Base-by-base conservation (phyloP, 371 early-diverging fungal species). In the Actinomortierella wolfii region DNA sequence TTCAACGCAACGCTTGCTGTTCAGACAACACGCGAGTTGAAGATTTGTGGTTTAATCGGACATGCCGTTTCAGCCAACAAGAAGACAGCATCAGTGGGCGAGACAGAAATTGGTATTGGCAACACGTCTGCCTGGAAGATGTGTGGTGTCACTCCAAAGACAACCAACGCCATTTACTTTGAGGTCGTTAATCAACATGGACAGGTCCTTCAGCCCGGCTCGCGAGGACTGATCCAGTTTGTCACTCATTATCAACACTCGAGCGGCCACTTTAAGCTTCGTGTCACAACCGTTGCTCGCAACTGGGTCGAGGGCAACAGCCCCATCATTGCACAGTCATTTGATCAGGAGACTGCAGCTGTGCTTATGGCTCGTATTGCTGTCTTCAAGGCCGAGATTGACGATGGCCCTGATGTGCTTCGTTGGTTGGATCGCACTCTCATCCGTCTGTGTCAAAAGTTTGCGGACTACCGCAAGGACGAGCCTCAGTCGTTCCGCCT, bases 291-390 rank as follows among this genome's bases (percentile, higher is more conserved):
- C 0, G 88, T 97, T 29, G 95, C 97, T 39, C 86, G 98, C 71
- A 92, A 91, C 81, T 95, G 92, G 88, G 92, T 92, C 13, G 97
- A 97, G 52, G 92, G 93, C 21, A 88, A 85, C 59, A 87, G 90
- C 56, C 94, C 94, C 40, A 91, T 96, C 52, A 94, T 99, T 51
- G 86, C 91, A 3, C 87, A 84, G 14, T 92, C 94, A 2, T 99
- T 99, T 76, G 99, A 99, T 78, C 99, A 99, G 78, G 99, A 99
- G 79, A 98, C 99, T 0, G 94, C 99, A 1, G 96, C 97, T 4
- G 99, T 99, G 5, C 84, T 98, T 52, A 99, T 99, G 95, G 94
- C 99, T 3, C 93, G 99, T 77, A 97, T 99, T 61, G 97, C 98
- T 3, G 93, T 93, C 14, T 94, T 95, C 82, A 98, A 98, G 83